Conservation (phyloP, 1,284 basidiomycete species). For the Melanopsichium pennsylvanicum region DNA sequence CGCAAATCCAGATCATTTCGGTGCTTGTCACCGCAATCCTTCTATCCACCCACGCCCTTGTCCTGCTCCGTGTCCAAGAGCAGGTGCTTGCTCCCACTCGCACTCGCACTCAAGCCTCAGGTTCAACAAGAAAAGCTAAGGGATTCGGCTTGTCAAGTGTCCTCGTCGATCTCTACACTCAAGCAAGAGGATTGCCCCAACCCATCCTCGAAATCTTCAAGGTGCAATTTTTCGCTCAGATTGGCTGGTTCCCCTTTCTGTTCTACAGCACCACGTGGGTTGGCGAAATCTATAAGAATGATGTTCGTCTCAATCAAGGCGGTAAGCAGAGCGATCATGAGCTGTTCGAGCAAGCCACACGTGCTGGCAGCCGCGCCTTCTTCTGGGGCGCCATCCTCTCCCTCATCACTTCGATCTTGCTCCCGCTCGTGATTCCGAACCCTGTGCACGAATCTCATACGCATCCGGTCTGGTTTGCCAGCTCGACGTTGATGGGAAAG, state of each 20-base stretch:
- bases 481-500: constrained; percentile 5
- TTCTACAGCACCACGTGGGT: constrained; percentile 61
- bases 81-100: constrained; percentile 25
- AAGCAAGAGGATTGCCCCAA: constrained; percentile 35
- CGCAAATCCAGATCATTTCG: constrained; percentile 48
- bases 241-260: constrained; percentile 60
- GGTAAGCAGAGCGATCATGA: constrained; percentile 37
- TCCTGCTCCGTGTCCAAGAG: constrained; percentile 43
- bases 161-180: constrained; percentile 30
- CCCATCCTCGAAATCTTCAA: constrained; percentile 53
- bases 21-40: constrained; percentile 43
- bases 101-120: neutral
- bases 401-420: constrained; percentile 74
- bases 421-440: constrained; percentile 76
- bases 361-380: constrained; percentile 82
- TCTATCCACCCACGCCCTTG: constrained; percentile 44
- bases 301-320: constrained; percentile 24
- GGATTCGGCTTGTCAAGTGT: constrained; percentile 3
- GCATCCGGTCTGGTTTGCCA: constrained; percentile 11
- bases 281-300: constrained; percentile 55
- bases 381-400: constrained; percentile 79
- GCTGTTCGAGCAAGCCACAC: constrained; percentile 73
- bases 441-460: constrained; percentile 19
- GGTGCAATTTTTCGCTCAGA: constrained; percentile 59
- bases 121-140: neutral